Base-by-base conservation (phyloP, 2,329 filamentous ascomycete species). In the Trichophyton mentagrophytes region DNA sequence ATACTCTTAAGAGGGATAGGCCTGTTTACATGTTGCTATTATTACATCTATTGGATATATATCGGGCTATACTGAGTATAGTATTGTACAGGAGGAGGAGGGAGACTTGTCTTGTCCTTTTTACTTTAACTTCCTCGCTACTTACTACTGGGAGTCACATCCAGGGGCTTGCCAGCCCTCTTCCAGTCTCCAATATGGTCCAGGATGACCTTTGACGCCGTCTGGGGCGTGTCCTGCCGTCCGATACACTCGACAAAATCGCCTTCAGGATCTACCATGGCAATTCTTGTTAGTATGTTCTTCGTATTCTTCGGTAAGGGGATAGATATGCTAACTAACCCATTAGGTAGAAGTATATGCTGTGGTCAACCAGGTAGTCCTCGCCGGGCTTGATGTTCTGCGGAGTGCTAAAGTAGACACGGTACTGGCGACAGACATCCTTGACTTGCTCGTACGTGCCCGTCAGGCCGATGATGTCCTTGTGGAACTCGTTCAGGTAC, bases 321-420 rank as follows among this genome's bases (percentile, higher is more conserved):
- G 33, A 76, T 22, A 22, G 27, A 30, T 7, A 30, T 30, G 27
- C n/a, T n/a, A n/a, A n/a, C 81, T 74, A 72, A 85, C 82, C 83
- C 93, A 99, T 99, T 67, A 99, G 77, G 74, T 99, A 99, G 70
- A 99, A 99, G 80, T 99, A 99, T 67, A 99, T 99, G 74, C 90
- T 96, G 78, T 99, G 93, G 74, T 99, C 93, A 11, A 99, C 93
- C 68, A 99, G 76, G 72, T 99, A 99, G 74, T 99, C 93, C 79
- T 96, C 88, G 1, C 92, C 93, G 0, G 90, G 87, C 79, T 91
- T 87, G 61, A 97, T 89, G 65, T 90, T 82, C 67, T 84, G 80
- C 38, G 93, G 93, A 56, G 93, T 99, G 70, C 88, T 93, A 70
- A 99, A 99, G 77, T 99, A 99, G 60, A 99, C 93, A 20, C 93